A percentile compares a stretch with the other conserved stretches of the same genome.
Evolutionary conservation across 1,284 basidiomycete genomes (phyloP).

Genomic region (Ustilago sp.): DNA sequence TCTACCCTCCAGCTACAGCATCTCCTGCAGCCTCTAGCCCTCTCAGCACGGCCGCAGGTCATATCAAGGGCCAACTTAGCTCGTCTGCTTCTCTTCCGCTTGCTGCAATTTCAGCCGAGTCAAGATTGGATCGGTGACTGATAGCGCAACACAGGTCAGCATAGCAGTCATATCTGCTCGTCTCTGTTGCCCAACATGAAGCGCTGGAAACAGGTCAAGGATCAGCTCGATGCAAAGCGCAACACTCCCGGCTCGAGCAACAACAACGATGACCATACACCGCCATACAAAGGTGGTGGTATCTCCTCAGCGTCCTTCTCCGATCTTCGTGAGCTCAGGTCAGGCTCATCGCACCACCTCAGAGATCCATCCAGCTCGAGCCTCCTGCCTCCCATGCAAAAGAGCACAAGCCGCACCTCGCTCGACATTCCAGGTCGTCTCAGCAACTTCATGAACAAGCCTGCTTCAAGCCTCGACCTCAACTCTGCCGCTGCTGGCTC

Average conservation of each 20-base stretch:
- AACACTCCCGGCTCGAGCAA: slow-evolving; percentile 22
- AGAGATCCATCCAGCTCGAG: slow-evolving; percentile 21
- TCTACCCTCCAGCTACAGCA: neutral
- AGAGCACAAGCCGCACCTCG: slow-evolving; percentile 42
- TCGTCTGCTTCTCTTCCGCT: neutral
- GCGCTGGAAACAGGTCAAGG: slow-evolving; percentile 46
- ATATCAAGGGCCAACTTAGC: neutral
- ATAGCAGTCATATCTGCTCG: neutral
- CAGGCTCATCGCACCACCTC: slow-evolving; percentile 4
- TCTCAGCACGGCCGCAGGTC: neutral
- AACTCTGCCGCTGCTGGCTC: slow-evolving; percentile 16
- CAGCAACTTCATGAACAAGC: slow-evolving; percentile 38
- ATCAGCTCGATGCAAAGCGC: slow-evolving; percentile 44
- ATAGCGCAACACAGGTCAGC: neutral
- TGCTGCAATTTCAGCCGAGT: neutral
- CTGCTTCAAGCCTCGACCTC: slow-evolving; percentile 42
- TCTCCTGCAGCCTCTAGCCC: neutral
- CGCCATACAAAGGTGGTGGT: slow-evolving; percentile 37
- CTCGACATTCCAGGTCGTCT: slow-evolving; percentile 45
- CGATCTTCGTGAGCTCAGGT: slow-evolving; percentile 28
- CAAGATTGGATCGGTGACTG: neutral
- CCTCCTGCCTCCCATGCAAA: slow-evolving; percentile 31
- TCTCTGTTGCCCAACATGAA: slow-evolving; percentile 18
- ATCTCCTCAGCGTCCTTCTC: slow-evolving; percentile 43
- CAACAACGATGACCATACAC: slow-evolving; percentile 1